Evolutionary conservation across 2,329 filamentous ascomycete genomes (phyloP).

Genomic region (Pyrenochaeta sp.): DNA sequence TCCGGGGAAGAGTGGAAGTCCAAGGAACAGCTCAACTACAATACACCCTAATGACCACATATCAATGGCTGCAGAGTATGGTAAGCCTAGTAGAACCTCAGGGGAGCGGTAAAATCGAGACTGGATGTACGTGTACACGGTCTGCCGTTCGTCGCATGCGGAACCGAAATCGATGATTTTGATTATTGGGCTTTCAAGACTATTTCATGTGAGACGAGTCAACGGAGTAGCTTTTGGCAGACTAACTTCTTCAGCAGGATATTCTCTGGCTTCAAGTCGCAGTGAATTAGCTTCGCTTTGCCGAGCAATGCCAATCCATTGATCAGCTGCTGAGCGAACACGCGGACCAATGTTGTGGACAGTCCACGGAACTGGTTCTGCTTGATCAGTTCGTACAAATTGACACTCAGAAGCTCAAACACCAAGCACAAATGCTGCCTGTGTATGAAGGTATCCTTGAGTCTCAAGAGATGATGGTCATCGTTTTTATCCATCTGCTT

Average conservation of each 20-base stretch:
- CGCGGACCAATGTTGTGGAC: conserved; percentile 94
- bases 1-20: conserved; percentile 91
- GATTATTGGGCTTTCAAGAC: conserved; percentile 96
- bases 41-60: conserved; percentile 99
- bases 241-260: conserved; percentile 90
- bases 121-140: conserved; percentile 98
- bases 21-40: conserved; percentile 95
- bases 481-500: conserved; percentile 99
- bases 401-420: conserved; percentile 95
- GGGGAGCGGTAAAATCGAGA: conserved; percentile 97
- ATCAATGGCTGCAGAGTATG: conserved; percentile 97
- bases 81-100: conserved; percentile 91
- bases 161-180: conserved; percentile 99
- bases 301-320: conserved; percentile 92
- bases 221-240: not conserved
- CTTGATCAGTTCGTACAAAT: conserved; percentile 98
- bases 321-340: conserved; percentile 95
- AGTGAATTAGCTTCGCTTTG: conserved; percentile 96
- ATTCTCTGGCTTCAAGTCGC: conserved; percentile 97
- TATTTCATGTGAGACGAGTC: conserved; percentile 40
- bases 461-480: conserved; percentile 90
- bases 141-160: conserved; percentile 96
- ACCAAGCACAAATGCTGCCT: conserved; percentile 95
- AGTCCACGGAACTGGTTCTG: conserved; percentile 98
- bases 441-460: conserved; percentile 99